Evolutionary conservation across 768 basidiomycete species (phyloP).

Genomic region (Amanita jacksonii): DNA sequence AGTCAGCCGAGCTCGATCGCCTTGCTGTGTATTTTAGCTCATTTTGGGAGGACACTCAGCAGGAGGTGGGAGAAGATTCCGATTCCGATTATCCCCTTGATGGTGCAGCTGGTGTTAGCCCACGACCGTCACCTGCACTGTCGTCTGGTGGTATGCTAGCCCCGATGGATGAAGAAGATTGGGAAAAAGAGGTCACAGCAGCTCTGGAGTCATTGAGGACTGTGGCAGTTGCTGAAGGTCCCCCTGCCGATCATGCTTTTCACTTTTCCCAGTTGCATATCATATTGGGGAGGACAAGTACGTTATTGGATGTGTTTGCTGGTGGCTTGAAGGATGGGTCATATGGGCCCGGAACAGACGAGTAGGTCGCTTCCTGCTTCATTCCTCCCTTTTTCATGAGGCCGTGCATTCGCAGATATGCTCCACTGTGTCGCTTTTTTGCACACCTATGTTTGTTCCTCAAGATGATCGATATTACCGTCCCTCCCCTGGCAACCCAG

Average conservation of each 20-base stretch:
- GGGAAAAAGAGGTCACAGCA: conserved; percentile 54
- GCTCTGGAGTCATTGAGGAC: conserved; percentile 49
- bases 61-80: conserved; percentile 18
- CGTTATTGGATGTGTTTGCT: conserved; percentile 63
- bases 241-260: conserved; percentile 64
- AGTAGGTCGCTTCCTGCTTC: conserved; percentile 45
- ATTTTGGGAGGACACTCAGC: conserved; percentile 69
- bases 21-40: conserved; percentile 49
- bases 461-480: conserved; percentile 65
- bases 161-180: conserved; percentile 41
- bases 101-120: background rate
- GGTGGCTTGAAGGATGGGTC: conserved; percentile 41
- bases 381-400: background rate
- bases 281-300: conserved; percentile 59
- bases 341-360: conserved; percentile 37
- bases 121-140: background rate
- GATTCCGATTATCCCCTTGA: background rate
- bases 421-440: conserved; percentile 79
- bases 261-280: conserved; percentile 77
- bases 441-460: conserved; percentile 88
- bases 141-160: background rate
- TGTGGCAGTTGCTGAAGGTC: conserved; percentile 57
- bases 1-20: conserved; percentile 56
- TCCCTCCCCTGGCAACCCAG: conserved; percentile 70
- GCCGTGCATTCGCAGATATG: conserved; percentile 35